These are phyloP conservation scores for Rhodotorula sp. DNA, from an alignment of 1,284 basidiomycete genomes.

Conservation along the genomic window DNA sequence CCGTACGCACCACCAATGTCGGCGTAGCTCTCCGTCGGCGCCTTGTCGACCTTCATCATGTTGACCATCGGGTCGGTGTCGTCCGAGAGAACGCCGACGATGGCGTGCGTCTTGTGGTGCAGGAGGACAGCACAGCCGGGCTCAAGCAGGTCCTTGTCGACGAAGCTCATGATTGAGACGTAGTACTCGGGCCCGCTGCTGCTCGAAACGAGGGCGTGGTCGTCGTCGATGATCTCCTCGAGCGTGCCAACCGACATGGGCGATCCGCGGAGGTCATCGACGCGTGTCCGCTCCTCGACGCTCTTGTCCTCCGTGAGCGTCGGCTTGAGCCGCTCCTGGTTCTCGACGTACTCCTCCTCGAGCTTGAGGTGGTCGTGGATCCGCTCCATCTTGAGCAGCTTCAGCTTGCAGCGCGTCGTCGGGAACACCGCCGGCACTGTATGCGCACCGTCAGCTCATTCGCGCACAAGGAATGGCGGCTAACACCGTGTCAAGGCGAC, in stretches of 20 bases:
- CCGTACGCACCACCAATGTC: slow-evolving; percentile 78
- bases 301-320: slow-evolving; percentile 89
- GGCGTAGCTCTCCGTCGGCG: slow-evolving; percentile 97
- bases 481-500: background rate
- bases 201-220: slow-evolving; percentile 97
- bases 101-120: slow-evolving; percentile 93
- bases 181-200: slow-evolving; percentile 96
- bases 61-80: slow-evolving; percentile 98
- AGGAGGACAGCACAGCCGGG: slow-evolving; percentile 93
- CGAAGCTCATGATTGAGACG: slow-evolving; percentile 97
- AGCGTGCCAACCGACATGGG: slow-evolving; percentile 97
- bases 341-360: slow-evolving; percentile 89
- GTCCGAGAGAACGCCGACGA: slow-evolving; percentile 94
- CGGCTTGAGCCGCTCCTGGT: slow-evolving; percentile 86
- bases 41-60: slow-evolving; percentile 95
- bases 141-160: slow-evolving; percentile 97
- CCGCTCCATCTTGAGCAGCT: slow-evolving; percentile 92
- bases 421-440: slow-evolving; percentile 83
- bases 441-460: background rate
- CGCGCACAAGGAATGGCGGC: too few relatives aligned
- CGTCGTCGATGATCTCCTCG: slow-evolving; percentile 99
- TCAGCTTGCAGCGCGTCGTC: slow-evolving; percentile 91
- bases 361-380: slow-evolving; percentile 98
- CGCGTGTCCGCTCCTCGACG: slow-evolving; percentile 88
- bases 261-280: slow-evolving; percentile 91